Evolutionary conservation across 352 stramenopile genomes (phyloP), one percentile per base, ranked within the genome.

Genomic region (Pythium phragmitis): DNA sequence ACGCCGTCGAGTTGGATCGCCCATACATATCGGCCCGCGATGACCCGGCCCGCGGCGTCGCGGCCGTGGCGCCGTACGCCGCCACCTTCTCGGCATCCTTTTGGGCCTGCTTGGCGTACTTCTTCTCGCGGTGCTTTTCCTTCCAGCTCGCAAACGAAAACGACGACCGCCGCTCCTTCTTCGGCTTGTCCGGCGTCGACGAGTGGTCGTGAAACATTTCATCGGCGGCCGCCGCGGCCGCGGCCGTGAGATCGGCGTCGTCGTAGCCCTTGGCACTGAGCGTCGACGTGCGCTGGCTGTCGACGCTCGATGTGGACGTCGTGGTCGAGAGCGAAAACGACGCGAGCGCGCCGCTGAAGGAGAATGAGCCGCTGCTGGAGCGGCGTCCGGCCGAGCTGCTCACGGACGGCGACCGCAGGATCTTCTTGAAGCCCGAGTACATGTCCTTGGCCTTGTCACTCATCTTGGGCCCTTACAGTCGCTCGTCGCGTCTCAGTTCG

Each of bases 391-490:
- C 21, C 28, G 57, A 49, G 28, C 49, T 55, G 54, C 49, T 42
- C 14, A 60, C 47, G 46, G 63, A 69, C 52, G 74, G 68, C 30
- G 82, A 77, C 65, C 85, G 83, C 67, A 89, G 84, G 68, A 89
- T 91, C 78, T 91, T 91, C 73, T 91, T 91, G 60, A 91, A 85
- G 19, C 82, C 82, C 57, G 82, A 82, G 64, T 87, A 87, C 9
- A 91, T 80, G 67, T 91, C 82, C 66, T 91, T 91, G 65, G 81
- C 82, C 60, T 88, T 77, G 55, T 91, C 79, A 37, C 76, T 76
- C 80, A 91, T 91, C 56, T 7, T 26, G 34, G 34, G 9, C 33
- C 21, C 21, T 21, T 21, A 21, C 21, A 21, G 21, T 21, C 21
- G 21, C 21, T 21, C 21, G 21, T 5, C 26, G 26, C 26, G 26